A percentile compares a stretch with the other conserved stretches of the same genome.
Conservation (phyloP, 2,329 filamentous ascomycete genomes). For the Sclerotinia minor region DNA sequence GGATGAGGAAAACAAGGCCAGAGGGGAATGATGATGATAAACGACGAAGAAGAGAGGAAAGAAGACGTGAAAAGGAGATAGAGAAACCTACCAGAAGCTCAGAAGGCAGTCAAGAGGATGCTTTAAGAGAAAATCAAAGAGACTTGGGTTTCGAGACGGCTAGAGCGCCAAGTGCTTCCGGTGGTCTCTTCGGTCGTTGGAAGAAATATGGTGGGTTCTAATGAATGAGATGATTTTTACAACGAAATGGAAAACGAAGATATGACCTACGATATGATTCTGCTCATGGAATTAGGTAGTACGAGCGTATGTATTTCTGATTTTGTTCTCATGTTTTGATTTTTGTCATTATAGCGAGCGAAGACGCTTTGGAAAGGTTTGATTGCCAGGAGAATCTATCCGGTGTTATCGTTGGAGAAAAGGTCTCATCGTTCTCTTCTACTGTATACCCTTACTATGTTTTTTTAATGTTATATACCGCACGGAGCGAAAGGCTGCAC, state of each 20-base stretch:
- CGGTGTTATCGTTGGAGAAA: conserved; percentile 8
- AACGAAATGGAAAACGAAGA: conserved; percentile 25
- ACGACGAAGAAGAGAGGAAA: conserved; percentile 37
- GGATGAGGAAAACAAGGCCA: conserved; percentile 36
- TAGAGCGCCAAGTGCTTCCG: conserved; percentile 67
- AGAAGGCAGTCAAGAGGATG: conserved; percentile 41
- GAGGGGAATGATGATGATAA: conserved; percentile 36
- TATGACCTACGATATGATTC: conserved; percentile 11
- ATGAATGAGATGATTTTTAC: conserved; percentile 19
- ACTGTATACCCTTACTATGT: conserved; percentile 25
- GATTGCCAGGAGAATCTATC: neutral
- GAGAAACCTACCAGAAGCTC: conserved; percentile 33
- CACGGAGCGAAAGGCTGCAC: conserved; percentile 2
- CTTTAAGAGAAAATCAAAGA: conserved; percentile 34
- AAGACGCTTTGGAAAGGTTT: conserved; percentile 8
- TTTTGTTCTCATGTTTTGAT: conserved; percentile 3
- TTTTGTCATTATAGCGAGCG: conserved; percentile 14
- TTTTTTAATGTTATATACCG: conserved; percentile 15
- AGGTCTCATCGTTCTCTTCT: conserved; percentile 16
- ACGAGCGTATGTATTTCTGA: conserved; percentile 13
- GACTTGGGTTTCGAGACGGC: conserved; percentile 46
- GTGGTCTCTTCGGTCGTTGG: conserved; percentile 51
- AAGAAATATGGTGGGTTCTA: conserved; percentile 38
- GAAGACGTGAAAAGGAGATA: conserved; percentile 35
- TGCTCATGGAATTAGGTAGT: neutral